phyloP scores from a whole-genome alignment of 2,329 filamentous ascomycete genomes.

The Lasiodiplodia hormozganensis region DNA sequence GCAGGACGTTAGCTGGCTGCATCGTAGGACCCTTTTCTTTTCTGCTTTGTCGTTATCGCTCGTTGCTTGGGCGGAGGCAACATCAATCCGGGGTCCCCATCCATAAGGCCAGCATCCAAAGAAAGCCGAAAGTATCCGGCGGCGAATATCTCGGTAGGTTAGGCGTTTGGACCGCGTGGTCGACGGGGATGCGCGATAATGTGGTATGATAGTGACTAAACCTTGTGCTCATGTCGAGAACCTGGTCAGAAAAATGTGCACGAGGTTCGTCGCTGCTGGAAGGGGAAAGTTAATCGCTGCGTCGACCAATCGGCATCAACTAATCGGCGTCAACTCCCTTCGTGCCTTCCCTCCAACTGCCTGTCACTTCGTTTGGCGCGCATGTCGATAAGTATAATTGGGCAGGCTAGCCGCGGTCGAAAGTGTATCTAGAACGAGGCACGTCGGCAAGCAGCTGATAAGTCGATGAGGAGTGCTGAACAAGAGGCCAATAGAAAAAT shows the following conservation, averaged over 20 bases:
- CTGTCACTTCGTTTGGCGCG: not conserved
- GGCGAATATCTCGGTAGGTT: not conserved
- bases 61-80: not conserved
- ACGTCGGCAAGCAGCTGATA: not conserved
- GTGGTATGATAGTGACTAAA: not conserved
- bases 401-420: not conserved
- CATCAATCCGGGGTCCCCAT: not conserved
- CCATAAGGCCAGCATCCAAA: not conserved
- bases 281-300: conserved; percentile 16
- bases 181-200: not conserved
- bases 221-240: not conserved
- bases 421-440: not conserved
- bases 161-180: not conserved
- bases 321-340: conserved; percentile 2
- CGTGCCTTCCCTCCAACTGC: not conserved
- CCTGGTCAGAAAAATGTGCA: not conserved
- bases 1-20: conserved; percentile 1
- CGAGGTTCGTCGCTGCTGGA: not conserved
- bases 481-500: not conserved
- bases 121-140: not conserved
- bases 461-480: not conserved
- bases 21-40: not conserved
- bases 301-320: conserved; percentile 7
- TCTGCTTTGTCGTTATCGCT: not conserved
- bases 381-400: not conserved